phyloP scores from a whole-genome alignment of 176 grass and related monocot genomes.

The bread wheat (Triticum aestivum) region DNA sequence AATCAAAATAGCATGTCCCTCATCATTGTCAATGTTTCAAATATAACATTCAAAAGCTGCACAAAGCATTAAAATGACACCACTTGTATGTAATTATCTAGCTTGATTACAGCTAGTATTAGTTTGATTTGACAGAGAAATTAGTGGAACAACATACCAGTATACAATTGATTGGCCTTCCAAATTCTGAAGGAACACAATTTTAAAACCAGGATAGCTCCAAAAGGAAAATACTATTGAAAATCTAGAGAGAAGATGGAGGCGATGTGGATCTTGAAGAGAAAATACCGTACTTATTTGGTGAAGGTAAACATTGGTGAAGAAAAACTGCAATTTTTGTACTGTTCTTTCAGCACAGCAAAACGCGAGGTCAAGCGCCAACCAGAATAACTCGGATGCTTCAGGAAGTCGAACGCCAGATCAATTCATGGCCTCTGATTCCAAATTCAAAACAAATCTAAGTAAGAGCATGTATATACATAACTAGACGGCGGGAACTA shows the following conservation, averaged over 20 bases:
- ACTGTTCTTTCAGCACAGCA: too few relatives aligned
- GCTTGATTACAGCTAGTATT: not conserved
- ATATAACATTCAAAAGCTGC: not conserved
- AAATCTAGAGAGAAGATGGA: not conserved
- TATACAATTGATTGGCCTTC: not conserved
- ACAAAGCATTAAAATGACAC: not conserved
- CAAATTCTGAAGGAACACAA: not conserved
- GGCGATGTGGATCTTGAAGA: too few relatives aligned
- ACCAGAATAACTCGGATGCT: too few relatives aligned
- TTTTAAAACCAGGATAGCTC: not conserved
- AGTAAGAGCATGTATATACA: too few relatives aligned
- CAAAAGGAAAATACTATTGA: not conserved
- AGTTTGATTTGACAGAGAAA: not conserved
- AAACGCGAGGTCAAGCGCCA: too few relatives aligned
- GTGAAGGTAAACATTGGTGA: too few relatives aligned
- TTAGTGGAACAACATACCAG: not conserved
- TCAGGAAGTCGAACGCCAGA: too few relatives aligned
- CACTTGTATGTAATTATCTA: not conserved
- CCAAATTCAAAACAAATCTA: too few relatives aligned
- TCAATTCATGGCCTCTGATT: too few relatives aligned
- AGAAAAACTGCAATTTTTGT: too few relatives aligned
- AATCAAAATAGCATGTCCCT: not conserved
- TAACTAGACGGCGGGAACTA: too few relatives aligned
- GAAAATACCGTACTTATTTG: too few relatives aligned
- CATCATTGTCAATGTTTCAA: not conserved